Conservation (phyloP, 1,284 basidiomycete genomes). For the Ustilago vetiveriae region DNA sequence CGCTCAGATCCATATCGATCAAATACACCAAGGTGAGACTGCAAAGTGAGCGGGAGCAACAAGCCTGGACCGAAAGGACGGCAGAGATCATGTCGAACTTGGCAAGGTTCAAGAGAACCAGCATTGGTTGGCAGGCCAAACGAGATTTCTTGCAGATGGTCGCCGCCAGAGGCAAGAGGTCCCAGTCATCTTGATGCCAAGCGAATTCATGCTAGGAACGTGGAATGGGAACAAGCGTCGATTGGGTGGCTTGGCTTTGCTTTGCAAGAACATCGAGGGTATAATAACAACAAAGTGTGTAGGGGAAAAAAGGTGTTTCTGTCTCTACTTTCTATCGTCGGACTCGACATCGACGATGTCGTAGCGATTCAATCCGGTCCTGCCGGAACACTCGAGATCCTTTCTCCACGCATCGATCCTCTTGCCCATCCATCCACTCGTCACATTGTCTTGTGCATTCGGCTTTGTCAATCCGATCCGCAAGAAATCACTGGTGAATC, state of each 20-base stretch:
- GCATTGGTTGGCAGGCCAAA: conserved; percentile 18
- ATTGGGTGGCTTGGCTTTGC: no score
- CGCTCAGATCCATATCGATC: conserved; percentile 3
- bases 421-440: conserved; percentile 34
- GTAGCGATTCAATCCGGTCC: conserved; percentile 7
- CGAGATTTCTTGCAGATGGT: conserved; percentile 21
- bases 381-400: conserved; percentile 3
- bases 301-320: no score
- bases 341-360: not conserved
- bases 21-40: not conserved
- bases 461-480: conserved; percentile 33
- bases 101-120: conserved; percentile 22
- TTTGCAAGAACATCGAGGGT: no score
- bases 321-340: no score
- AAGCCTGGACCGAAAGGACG: not conserved
- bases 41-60: not conserved
- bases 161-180: not conserved
- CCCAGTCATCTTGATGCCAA: no score
- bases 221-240: no score
- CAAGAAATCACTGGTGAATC: conserved; percentile 25
- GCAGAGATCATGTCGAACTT: conserved; percentile 1
- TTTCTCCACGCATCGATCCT: conserved; percentile 21
- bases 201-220: no score
- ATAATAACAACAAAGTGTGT: not conserved
- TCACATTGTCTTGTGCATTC: not conserved